A percentile compares a stretch with the other conserved stretches of the same genome.
phyloP scores from a whole-genome alignment of 345 rosid species.

The Corchorus olitorius region DNA sequence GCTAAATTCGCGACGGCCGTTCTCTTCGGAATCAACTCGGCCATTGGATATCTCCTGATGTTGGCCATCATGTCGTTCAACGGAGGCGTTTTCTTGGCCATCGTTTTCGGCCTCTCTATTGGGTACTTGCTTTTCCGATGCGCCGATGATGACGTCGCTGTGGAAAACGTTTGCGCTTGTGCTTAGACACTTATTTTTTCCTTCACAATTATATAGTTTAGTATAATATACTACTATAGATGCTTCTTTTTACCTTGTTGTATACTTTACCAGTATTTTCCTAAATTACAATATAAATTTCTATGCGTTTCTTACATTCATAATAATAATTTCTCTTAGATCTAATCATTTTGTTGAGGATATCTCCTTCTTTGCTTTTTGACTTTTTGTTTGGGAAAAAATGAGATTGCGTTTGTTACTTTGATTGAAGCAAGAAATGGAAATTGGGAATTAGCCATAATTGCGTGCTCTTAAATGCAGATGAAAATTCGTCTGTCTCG shows the following conservation, averaged over 20 bases:
- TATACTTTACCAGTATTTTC: not conserved
- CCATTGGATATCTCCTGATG: constrained; percentile 78
- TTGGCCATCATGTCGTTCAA: constrained; percentile 86
- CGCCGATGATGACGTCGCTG: constrained; percentile 33
- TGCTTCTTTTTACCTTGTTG: not conserved
- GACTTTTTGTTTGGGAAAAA: not conserved
- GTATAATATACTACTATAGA: not conserved
- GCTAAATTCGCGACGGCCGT: constrained; percentile 42
- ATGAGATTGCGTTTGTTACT: not conserved
- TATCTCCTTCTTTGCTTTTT: not conserved
- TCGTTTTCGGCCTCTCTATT: constrained; percentile 59
- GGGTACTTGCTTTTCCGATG: constrained; percentile 64
- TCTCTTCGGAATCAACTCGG: constrained; percentile 68
- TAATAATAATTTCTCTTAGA: not conserved
- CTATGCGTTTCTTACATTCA: not conserved
- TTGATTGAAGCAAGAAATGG: not conserved
- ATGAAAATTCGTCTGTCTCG: not conserved
- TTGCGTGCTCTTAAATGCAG: not conserved
- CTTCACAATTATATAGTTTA: no score
- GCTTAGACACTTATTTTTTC: constrained; percentile 32
- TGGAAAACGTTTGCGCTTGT: constrained; percentile 63
- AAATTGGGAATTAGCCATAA: not conserved
- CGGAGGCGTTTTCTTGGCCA: constrained; percentile 76
- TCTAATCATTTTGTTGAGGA: not conserved
- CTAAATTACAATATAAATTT: not conserved